Conservation (phyloP, 768 basidiomycete species). For the Auriculariales sp. region DNA sequence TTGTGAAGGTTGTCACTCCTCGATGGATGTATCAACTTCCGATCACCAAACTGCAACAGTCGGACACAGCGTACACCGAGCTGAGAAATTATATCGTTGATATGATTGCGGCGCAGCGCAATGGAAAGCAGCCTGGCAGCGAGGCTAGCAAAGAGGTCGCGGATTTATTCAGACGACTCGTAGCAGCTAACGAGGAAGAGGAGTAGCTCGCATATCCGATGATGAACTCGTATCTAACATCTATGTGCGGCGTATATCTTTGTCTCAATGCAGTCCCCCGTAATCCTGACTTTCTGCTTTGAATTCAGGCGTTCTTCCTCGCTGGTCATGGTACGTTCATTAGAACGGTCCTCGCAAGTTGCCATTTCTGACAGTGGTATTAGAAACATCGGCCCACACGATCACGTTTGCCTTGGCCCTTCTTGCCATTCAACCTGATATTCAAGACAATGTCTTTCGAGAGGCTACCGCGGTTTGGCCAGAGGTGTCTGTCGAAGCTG, state of each 20-base stretch:
- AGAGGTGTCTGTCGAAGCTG: slow-evolving; percentile 3
- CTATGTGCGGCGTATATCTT: slow-evolving; percentile 22
- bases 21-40: slow-evolving; percentile 6
- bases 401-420: slow-evolving; percentile 27
- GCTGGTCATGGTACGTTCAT: slow-evolving; percentile 29
- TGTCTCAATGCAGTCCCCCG: neutral
- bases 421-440: slow-evolving; percentile 35
- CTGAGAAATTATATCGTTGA: slow-evolving; percentile 26
- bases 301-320: slow-evolving; percentile 26
- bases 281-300: neutral
- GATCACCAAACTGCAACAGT: slow-evolving; percentile 23
- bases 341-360: neutral
- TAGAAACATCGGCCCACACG: slow-evolving; percentile 35
- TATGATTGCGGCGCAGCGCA: slow-evolving; percentile 23
- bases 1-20: slow-evolving; percentile 14
- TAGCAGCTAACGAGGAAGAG: slow-evolving; percentile 27
- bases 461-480: slow-evolving; percentile 29
- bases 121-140: neutral
- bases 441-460: slow-evolving; percentile 30
- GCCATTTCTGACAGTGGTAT: neutral
- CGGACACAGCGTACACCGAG: slow-evolving; percentile 20
- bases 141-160: slow-evolving; percentile 10
- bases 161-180: slow-evolving; percentile 29
- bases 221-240: slow-evolving; percentile 33
- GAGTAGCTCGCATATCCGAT: slow-evolving; percentile 23